Conservation (phyloP, 208 protist genomes). For the Phytomonas sp. region DNA sequence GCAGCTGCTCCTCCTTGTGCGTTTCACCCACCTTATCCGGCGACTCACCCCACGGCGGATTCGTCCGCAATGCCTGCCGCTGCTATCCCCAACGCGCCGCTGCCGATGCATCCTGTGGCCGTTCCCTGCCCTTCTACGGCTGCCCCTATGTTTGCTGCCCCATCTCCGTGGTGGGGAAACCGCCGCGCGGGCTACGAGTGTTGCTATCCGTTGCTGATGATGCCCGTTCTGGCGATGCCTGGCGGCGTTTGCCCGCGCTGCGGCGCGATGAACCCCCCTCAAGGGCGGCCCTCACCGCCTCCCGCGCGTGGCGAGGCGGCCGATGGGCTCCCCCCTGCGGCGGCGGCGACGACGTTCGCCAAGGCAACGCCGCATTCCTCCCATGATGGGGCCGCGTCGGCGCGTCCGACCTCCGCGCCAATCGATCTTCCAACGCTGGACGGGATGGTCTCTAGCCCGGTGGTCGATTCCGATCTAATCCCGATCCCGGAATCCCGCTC, state of each 20-base stretch:
- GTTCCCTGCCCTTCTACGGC: too few relatives aligned
- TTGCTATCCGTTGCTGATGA: neutral
- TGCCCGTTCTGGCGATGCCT: neutral
- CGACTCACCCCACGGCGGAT: neutral
- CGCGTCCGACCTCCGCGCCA: neutral
- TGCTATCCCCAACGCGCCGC: too few relatives aligned
- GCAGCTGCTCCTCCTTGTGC: neutral
- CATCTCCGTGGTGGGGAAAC: neutral
- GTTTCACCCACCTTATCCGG: neutral
- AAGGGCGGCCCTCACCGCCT: too few relatives aligned
- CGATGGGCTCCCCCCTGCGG: too few relatives aligned
- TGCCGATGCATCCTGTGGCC: too few relatives aligned
- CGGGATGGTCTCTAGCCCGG: neutral
- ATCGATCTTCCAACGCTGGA: neutral
- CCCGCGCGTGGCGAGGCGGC: too few relatives aligned
- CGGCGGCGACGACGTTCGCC: too few relatives aligned
- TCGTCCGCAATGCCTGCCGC: neutral
- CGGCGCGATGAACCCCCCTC: neutral
- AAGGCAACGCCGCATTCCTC: neutral
- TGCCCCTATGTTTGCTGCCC: neutral
- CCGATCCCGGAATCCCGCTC: neutral
- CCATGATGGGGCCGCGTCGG: neutral
- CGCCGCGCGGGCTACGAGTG: too few relatives aligned
- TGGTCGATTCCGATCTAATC: neutral
- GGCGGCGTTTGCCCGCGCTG: neutral